These are phyloP conservation scores for Marchantia polymorpha DNA, from an alignment of 225 moss, liverwort and hornwort species.

Conservation along the genomic window DNA sequence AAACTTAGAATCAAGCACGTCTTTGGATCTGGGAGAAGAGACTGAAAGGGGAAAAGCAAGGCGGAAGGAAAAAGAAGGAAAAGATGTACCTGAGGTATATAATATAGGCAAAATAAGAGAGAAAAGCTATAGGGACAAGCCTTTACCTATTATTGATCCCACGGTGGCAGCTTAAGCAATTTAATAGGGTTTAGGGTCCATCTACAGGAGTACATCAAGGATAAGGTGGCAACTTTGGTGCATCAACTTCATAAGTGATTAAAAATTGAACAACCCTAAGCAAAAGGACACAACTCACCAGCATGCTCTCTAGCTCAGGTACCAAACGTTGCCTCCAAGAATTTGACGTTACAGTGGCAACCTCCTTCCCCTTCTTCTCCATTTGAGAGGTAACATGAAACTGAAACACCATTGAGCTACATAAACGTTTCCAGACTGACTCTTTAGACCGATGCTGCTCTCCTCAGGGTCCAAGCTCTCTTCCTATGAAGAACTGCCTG, in stretches of 20 bases:
- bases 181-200: too few species aligned
- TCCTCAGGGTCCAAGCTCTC: not conserved
- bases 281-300: constrained; percentile 38
- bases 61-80: too few species aligned
- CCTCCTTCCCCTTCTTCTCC: constrained; percentile 43
- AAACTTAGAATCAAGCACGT: too few species aligned
- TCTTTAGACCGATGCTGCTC: not conserved
- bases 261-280: not conserved
- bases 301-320: constrained; percentile 62
- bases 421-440: not conserved
- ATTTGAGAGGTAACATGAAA: constrained; percentile 17
- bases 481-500: not conserved
- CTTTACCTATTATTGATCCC: too few species aligned
- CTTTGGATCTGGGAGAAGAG: too few species aligned
- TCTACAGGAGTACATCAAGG: not conserved
- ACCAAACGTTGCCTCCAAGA: constrained; percentile 39
- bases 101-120: too few species aligned
- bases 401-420: not conserved
- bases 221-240: not conserved
- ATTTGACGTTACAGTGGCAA: constrained; percentile 30
- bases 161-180: not conserved
- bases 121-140: too few species aligned
- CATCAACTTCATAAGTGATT: too few species aligned
- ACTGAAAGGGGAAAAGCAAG: too few species aligned
- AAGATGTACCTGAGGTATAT: too few species aligned